A percentile compares a stretch with the other conserved stretches of the same genome.
Evolutionary conservation across 2,329 filamentous ascomycete species (phyloP).

Genomic region (Aspergillus fijiensis): DNA sequence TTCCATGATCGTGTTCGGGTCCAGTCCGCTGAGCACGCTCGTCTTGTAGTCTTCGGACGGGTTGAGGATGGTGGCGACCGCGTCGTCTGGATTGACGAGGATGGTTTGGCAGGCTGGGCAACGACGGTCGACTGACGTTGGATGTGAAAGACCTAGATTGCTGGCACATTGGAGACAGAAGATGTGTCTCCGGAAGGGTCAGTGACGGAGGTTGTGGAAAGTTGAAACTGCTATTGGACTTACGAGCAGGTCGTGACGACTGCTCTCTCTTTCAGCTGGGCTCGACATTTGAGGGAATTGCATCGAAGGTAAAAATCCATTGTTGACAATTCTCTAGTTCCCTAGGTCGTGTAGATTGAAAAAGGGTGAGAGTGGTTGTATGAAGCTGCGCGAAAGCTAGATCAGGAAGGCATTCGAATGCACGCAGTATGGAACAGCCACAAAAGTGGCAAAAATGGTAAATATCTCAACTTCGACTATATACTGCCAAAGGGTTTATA

Average conservation of each 20-base stretch:
- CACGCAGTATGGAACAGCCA: neutral
- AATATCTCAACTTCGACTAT: neutral
- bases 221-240: conserved; percentile 19
- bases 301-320: conserved; percentile 79
- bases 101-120: conserved; percentile 76
- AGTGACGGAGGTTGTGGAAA: conserved; percentile 8
- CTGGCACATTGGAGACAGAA: conserved; percentile 78
- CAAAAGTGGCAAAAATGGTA: neutral
- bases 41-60: conserved; percentile 89
- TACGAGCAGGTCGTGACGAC: conserved; percentile 89
- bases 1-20: conserved; percentile 79
- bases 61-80: conserved; percentile 67
- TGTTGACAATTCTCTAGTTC: conserved; percentile 8
- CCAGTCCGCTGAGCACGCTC: conserved; percentile 77
- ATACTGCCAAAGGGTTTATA: conserved; percentile 4
- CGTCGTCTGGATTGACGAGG: conserved; percentile 72
- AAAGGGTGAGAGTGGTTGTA: neutral
- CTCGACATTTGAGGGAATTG: conserved; percentile 76
- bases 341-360: neutral
- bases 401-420: neutral
- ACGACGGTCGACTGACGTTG: conserved; percentile 52
- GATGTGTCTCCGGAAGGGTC: conserved; percentile 63
- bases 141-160: conserved; percentile 59
- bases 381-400: neutral
- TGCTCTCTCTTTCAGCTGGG: conserved; percentile 66